These are phyloP conservation scores for Populus tomentosa DNA, from an alignment of 441 rosid species.

Conservation along the genomic window DNA sequence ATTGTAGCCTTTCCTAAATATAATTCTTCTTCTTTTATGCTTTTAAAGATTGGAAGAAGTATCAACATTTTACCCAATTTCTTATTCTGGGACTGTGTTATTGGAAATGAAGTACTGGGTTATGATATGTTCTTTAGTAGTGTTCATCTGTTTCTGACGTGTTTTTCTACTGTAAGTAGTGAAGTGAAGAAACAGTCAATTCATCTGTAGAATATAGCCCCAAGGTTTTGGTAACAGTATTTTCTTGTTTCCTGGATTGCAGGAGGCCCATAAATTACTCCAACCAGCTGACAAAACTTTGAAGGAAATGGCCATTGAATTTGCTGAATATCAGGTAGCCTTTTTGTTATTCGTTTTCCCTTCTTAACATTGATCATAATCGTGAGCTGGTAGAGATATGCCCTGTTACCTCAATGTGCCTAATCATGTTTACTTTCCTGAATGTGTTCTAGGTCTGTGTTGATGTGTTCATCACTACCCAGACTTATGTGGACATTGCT, in stretches of 20 bases:
- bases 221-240: neutral
- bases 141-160: neutral
- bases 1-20: too few species aligned
- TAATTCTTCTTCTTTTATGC: too few species aligned
- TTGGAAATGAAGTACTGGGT: too few species aligned
- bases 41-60: too few species aligned
- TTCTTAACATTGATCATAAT: neutral
- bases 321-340: slow-evolving; percentile 81
- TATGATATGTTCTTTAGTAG: neutral
- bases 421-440: neutral
- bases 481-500: slow-evolving; percentile 73
- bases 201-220: neutral
- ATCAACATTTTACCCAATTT: too few species aligned
- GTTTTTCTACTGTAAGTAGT: neutral
- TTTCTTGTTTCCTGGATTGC: slow-evolving; percentile 16
- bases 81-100: too few species aligned
- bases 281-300: slow-evolving; percentile 74
- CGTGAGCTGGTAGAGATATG: neutral
- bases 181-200: neutral
- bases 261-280: slow-evolving; percentile 79
- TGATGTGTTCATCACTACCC: slow-evolving; percentile 71
- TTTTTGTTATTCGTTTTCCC: neutral
- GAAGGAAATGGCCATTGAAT: slow-evolving; percentile 69
- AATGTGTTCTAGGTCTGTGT: slow-evolving; percentile 61
- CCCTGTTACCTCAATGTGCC: neutral